Percentiles rank a stretch among this genome's conserved stretches.
These are phyloP conservation scores for Ophiostoma ips DNA, from an alignment of 2,329 filamentous ascomycete genomes.

Conservation along the genomic window DNA sequence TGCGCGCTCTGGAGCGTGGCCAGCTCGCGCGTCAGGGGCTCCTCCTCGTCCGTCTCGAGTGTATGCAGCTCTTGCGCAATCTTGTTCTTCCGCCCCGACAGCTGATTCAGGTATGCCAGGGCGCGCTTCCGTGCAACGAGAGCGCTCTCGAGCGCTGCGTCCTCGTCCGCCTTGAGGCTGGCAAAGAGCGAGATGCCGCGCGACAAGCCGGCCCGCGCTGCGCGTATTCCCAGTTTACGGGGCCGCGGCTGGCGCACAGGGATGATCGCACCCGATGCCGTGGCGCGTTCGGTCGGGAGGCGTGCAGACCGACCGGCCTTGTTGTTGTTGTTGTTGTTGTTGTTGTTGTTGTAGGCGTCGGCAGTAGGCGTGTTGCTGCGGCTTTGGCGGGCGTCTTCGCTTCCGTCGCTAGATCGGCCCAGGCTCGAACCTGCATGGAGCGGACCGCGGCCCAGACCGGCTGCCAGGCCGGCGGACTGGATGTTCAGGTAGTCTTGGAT, in stretches of 20 bases:
- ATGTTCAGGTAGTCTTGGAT: constrained; percentile 35
- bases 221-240: constrained; percentile 41
- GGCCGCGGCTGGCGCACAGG: constrained; percentile 44
- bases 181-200: constrained; percentile 50
- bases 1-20: constrained; percentile 43
- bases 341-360: constrained; percentile 1
- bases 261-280: constrained; percentile 35
- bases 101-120: constrained; percentile 40
- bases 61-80: constrained; percentile 37
- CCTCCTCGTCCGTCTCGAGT: constrained; percentile 41
- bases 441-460: constrained; percentile 20
- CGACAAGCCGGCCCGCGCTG: constrained; percentile 51
- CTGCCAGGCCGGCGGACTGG: constrained; percentile 31
- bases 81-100: constrained; percentile 35
- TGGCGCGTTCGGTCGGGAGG: constrained; percentile 14
- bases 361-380: constrained; percentile 25
- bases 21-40: constrained; percentile 47
- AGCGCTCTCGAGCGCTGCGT: constrained; percentile 43
- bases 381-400: constrained; percentile 12
- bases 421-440: constrained; percentile 12
- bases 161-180: constrained; percentile 53
- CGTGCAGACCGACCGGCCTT: constrained; percentile 22
- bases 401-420: constrained; percentile 20
- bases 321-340: too few relatives aligned
- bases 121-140: constrained; percentile 42